A percentile compares a stretch with the other conserved stretches of the same genome.
These are phyloP conservation scores for Lactifluus subvellereus DNA, from an alignment of 768 basidiomycete genomes.

Conservation along the genomic window DNA sequence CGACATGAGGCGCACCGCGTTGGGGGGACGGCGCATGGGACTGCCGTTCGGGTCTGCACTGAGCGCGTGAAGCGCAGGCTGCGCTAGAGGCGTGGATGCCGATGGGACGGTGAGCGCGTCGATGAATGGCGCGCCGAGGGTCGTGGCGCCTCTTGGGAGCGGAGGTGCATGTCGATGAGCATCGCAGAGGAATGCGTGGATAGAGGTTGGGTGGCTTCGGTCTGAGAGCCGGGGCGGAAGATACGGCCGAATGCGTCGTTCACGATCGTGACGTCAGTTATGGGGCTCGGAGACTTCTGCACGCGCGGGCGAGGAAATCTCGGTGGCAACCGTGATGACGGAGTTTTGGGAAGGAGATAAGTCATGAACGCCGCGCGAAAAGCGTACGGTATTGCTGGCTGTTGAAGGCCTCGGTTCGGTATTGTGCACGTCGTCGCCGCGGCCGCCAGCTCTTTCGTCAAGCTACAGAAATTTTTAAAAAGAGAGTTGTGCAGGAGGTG, in stretches of 20 bases:
- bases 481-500: not conserved
- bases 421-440: not conserved
- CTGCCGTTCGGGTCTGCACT: not conserved
- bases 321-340: not conserved
- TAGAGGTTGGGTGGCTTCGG: not conserved
- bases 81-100: not conserved
- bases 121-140: slow-evolving; percentile 2
- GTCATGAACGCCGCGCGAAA: not conserved
- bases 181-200: not conserved
- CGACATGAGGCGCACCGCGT: not conserved
- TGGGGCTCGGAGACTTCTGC: slow-evolving; percentile 9
- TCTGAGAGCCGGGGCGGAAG: not conserved
- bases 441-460: too few species aligned
- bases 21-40: not conserved
- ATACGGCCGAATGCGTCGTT: slow-evolving; percentile 11
- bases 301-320: not conserved
- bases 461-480: not conserved
- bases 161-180: not conserved
- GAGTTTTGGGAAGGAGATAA: not conserved
- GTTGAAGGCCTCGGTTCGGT: not conserved
- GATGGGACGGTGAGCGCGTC: not conserved
- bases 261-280: slow-evolving; percentile 8
- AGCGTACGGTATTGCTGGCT: not conserved
- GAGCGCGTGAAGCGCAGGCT: not conserved
- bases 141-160: not conserved